These are phyloP conservation scores for Eutypella sp. DNA, from an alignment of 2,329 filamentous ascomycete genomes.

Conservation along the genomic window DNA sequence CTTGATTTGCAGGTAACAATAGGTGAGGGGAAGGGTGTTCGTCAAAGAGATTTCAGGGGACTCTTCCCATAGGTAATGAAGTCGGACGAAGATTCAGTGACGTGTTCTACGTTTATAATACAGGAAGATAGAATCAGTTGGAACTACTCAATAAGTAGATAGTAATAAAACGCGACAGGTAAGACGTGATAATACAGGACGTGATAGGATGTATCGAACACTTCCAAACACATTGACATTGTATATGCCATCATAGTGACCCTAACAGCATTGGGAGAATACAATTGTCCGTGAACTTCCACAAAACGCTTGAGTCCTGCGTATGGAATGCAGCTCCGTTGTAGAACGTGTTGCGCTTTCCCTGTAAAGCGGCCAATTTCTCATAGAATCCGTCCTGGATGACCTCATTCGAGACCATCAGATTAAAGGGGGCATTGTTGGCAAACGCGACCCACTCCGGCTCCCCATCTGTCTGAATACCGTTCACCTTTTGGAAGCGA, in stretches of 20 bases:
- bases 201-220: no score
- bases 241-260: background rate
- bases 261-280: conserved; percentile 2
- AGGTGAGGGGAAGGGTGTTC: background rate
- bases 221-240: no score
- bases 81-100: no score
- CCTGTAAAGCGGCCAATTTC: conserved; percentile 4
- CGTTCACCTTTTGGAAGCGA: conserved; percentile 1
- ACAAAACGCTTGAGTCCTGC: conserved; percentile 7
- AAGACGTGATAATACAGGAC: no score
- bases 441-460: conserved; percentile 9
- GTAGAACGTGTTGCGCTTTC: conserved; percentile 8
- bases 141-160: no score
- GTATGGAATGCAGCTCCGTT: conserved; percentile 8
- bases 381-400: conserved; percentile 6
- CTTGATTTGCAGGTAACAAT: background rate
- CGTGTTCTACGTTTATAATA: no score
- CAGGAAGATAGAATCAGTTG: no score
- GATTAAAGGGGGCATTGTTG: conserved; percentile 9
- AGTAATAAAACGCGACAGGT: no score
- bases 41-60: background rate
- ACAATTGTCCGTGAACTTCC: conserved; percentile 8
- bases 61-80: background rate
- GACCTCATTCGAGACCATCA: conserved; percentile 12
- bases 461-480: background rate